Evolutionary conservation across 305 asterid species (phyloP).

Genomic region (Rubia peregrina): DNA sequence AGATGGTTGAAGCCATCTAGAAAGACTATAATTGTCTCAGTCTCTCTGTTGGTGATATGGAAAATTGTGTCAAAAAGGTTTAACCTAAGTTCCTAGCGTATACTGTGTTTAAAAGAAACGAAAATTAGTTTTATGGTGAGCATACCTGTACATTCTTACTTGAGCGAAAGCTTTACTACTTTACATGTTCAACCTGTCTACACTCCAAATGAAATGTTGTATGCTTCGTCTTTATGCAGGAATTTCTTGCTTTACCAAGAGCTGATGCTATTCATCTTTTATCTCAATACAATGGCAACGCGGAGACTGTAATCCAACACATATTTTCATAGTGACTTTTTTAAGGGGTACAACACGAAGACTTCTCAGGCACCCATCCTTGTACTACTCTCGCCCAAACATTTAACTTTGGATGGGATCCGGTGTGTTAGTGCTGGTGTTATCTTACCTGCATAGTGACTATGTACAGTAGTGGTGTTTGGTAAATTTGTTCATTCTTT

Average conservation of each 20-base stretch:
- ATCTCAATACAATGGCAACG: conserved; percentile 79
- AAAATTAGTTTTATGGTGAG: background rate
- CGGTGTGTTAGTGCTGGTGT: too few relatives aligned
- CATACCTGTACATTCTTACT: background rate
- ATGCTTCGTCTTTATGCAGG: conserved; percentile 40
- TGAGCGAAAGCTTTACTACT: background rate
- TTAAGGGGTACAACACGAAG: too few relatives aligned
- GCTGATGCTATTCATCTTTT: conserved; percentile 98
- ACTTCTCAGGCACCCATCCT: too few relatives aligned
- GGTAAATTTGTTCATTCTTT: conserved; percentile 29
- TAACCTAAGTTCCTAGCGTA: too few relatives aligned
- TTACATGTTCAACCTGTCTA: background rate
- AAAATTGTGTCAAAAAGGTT: too few relatives aligned
- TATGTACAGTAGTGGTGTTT: conserved; percentile 14
- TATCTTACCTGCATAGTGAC: conserved; percentile 22
- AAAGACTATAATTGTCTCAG: too few relatives aligned
- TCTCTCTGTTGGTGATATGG: too few relatives aligned
- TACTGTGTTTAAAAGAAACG: too few relatives aligned
- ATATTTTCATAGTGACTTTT: conserved; percentile 42
- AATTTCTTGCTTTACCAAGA: conserved; percentile 88
- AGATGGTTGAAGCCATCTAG: too few relatives aligned
- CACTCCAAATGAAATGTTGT: background rate
- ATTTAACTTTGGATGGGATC: too few relatives aligned
- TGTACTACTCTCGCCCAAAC: too few relatives aligned
- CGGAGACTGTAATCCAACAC: conserved; percentile 92